Percentiles rank a stretch among this genome's conserved stretches.
phyloP scores from a whole-genome alignment of 176 grass and related monocot genomes.

The Bothriochloa decipiens region DNA sequence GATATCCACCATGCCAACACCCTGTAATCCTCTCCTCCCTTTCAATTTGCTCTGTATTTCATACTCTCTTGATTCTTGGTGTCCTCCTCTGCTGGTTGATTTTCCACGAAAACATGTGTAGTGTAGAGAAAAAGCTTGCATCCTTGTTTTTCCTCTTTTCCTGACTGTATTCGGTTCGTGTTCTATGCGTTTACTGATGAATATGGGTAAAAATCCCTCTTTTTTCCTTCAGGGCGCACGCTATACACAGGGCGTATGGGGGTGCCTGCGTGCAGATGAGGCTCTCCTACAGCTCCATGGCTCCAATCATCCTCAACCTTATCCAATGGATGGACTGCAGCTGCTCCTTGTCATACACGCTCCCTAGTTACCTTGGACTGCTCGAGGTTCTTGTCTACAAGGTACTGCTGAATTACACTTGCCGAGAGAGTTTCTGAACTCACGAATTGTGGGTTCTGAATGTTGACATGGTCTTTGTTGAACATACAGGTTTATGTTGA shows the following conservation, averaged over 20 bases:
- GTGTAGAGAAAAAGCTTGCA: conserved; percentile 27
- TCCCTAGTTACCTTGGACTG: conserved; percentile 91
- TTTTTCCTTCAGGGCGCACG: conserved; percentile 73
- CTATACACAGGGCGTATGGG: conserved; percentile 88
- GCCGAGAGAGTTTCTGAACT: not conserved
- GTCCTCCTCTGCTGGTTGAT: conserved; percentile 38
- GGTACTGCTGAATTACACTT: conserved; percentile 38
- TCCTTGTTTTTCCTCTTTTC: not conserved
- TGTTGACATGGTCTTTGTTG: conserved; percentile 12
- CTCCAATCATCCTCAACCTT: conserved; percentile 91
- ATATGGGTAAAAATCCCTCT: conserved; percentile 12
- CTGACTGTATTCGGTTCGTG: conserved; percentile 24
- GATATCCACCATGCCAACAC: conserved; percentile 98
- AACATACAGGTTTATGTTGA: conserved; percentile 84
- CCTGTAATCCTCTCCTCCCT: conserved; percentile 59
- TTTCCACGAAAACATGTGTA: not conserved
- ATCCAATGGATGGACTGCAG: conserved; percentile 99
- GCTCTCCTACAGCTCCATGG: conserved; percentile 92
- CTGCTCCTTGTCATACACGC: conserved; percentile 71
- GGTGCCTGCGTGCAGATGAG: conserved; percentile 98
- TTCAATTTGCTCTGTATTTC: conserved; percentile 15
- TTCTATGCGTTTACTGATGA: conserved; percentile 20
- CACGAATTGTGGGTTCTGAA: conserved; percentile 9
- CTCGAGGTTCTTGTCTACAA: conserved; percentile 96
- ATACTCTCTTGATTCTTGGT: conserved; percentile 22